Base-by-base conservation (phyloP, 257 asterid genomes). In the Primulina tabacum region DNA sequence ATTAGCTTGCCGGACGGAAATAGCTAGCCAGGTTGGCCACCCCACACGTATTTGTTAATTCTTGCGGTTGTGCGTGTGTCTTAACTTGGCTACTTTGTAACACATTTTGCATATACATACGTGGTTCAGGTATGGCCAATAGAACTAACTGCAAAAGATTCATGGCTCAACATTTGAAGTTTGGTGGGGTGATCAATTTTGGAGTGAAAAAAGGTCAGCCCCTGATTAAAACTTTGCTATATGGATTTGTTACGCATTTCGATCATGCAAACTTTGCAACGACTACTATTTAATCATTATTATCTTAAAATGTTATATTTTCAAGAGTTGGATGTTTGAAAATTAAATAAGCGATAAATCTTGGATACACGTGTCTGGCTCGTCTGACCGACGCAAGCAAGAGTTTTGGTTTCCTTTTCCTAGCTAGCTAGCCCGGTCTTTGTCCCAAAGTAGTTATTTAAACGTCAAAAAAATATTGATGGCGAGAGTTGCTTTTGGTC, bases 21-120 rank as follows among this genome's bases (percentile, higher is more conserved):
- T 10, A 14, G 55, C 18, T 8, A 8, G 32, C 52, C 69, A 67
- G 69, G 58, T 60, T 26, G 70, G 70, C 65, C 17, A 7, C 47
- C 18, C 55, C 18, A 47, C 55, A 14, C n/a, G 18, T 47, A 47
- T 47, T 14, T 47, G 18, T 4, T 3, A 3, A 14, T 43, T 10
- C 53, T 3, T 43, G n/a, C 53, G 1, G n/a, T 43, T 43, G 53
- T 12, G 12, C 2, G n/a, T 4, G 1, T 0, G 6, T 38, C 14
- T 14, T 47, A 47, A 11, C n/a, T 43, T 4, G 17, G 14, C 55
- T 38, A 2, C 14, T 38, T 38, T 38, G 14, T 2, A 37, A 37
- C 33, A 30, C 33, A 30, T 30, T 30, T 30, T 30, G 34, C 34
- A 3, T 6, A 40, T 47, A 47, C 7, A 0, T 14, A 47, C 55